Percentiles rank a stretch among this genome's conserved stretches.
Conservation (phyloP, 2,329 filamentous ascomycete genomes). For the Paecilomyces dactylethromorphus region DNA sequence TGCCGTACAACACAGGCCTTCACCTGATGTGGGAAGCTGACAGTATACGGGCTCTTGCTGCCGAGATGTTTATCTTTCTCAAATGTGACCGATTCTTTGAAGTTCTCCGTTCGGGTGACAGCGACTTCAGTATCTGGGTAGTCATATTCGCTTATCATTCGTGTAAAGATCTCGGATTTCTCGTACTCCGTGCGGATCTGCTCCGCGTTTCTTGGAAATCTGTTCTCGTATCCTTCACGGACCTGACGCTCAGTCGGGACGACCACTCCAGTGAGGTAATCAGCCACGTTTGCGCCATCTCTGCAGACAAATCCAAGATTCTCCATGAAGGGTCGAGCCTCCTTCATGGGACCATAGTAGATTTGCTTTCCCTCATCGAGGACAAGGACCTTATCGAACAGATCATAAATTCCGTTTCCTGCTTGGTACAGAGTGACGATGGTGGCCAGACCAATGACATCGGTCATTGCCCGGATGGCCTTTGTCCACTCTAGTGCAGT, state of each 20-base stretch:
- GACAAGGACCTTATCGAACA: constrained; percentile 65
- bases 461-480: constrained; percentile 57
- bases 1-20: constrained; percentile 52
- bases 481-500: constrained; percentile 57
- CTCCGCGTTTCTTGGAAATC: constrained; percentile 39
- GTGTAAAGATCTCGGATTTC: constrained; percentile 42
- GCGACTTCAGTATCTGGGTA: constrained; percentile 49
- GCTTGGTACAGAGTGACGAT: constrained; percentile 65
- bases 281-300: constrained; percentile 57
- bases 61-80: constrained; percentile 53
- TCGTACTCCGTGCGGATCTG: constrained; percentile 46
- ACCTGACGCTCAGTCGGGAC: constrained; percentile 47
- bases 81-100: constrained; percentile 45
- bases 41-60: constrained; percentile 50
- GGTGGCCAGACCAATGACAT: constrained; percentile 53
- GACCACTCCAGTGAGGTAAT: constrained; percentile 60
- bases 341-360: constrained; percentile 55
- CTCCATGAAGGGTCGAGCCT: constrained; percentile 61
- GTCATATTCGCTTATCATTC: constrained; percentile 51
- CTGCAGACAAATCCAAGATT: constrained; percentile 56
- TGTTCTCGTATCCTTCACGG: constrained; percentile 34
- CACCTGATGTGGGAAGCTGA: constrained; percentile 50
- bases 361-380: constrained; percentile 61
- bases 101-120: constrained; percentile 45
- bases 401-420: constrained; percentile 61